Evolutionary conservation across 805 yeast genomes (phyloP), one percentile per base, ranked within the genome.

Genomic region (Blastobotrys peoriensis): DNA sequence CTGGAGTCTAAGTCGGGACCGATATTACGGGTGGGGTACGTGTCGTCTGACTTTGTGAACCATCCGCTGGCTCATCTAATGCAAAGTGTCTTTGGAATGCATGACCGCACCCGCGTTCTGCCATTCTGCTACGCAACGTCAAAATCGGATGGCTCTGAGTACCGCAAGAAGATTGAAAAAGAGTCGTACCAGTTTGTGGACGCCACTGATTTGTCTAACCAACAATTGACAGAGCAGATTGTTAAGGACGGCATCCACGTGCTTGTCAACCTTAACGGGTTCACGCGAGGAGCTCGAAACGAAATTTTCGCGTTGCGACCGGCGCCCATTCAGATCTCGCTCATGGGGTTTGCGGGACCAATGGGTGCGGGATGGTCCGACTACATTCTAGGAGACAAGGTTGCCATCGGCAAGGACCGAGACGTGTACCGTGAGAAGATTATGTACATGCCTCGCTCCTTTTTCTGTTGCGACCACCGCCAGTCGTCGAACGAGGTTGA

Each of bases 331-430:
- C 60, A 58, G 38, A 47, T 61, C 13, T 45, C 61, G 1, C 48
- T 61, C 17, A 61, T 61, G 64, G 66, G 65, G 3, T 61, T 60
- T 37, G 65, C 65, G 6, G 65, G 66, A 5, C 53, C 62, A 3
- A 36, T 62, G 47, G 63, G 63, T 3, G 59, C 53, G 8, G 55
- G 49, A 19, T 60, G 64, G 64, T 48, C 51, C 37, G 64, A 60
- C 36, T 60, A 60, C 35, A 40, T 62, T 21, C 45, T 61, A 6
- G 58, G 59, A 8, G 65, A 61, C 48, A 20, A 41, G 10, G 28
- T 47, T 3, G 47, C 61, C 15, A 33, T 44, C 3, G 34, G 33
- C 1, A 40, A 20, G n/a, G 33, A 38, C 3, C 21, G 36, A 9
- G 28, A 41, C 3, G 41, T 44, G 5, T 60, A 60, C 41, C 54